Evolutionary conservation across 495 filamentous ascomycete genomes (phyloP).

Genomic region (Zalerion maritima): DNA sequence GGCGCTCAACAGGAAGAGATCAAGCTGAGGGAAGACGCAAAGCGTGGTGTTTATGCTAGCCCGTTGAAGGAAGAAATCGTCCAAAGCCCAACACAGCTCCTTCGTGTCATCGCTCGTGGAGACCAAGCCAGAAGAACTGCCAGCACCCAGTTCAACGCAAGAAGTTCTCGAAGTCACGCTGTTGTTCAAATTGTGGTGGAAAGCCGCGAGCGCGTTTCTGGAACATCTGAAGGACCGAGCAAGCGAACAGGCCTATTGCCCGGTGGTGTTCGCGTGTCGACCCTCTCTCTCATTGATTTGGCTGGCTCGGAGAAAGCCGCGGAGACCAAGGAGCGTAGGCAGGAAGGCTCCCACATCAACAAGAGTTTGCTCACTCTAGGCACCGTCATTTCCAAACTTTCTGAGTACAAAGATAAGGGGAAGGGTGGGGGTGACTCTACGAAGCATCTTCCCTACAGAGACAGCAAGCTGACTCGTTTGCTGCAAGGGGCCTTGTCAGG

Average conservation of each 20-base stretch:
- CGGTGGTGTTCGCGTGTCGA: conserved; percentile 90
- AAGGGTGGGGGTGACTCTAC: conserved; percentile 62
- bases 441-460: conserved; percentile 87
- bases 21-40: conserved; percentile 89
- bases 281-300: conserved; percentile 87
- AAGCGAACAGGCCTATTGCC: conserved; percentile 68
- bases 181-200: conserved; percentile 98
- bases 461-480: conserved; percentile 89
- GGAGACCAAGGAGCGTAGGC: conserved; percentile 84
- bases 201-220: conserved; percentile 70
- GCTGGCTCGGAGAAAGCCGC: conserved; percentile 93
- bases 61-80: conserved; percentile 97
- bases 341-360: conserved; percentile 96
- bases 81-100: conserved; percentile 87
- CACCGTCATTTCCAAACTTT: conserved; percentile 80
- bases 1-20: conserved; percentile 63
- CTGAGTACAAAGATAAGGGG: conserved; percentile 70
- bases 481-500: conserved; percentile 88
- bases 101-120: conserved; percentile 88
- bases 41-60: conserved; percentile 89
- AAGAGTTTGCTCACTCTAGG: conserved; percentile 91
- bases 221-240: conserved; percentile 35
- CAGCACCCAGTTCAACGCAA: conserved; percentile 90
- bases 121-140: conserved; percentile 79
- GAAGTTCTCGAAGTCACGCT: conserved; percentile 92